Evolutionary conservation across 768 basidiomycete species (phyloP).

Genomic region (Trichaptum fuscoviolaceum): DNA sequence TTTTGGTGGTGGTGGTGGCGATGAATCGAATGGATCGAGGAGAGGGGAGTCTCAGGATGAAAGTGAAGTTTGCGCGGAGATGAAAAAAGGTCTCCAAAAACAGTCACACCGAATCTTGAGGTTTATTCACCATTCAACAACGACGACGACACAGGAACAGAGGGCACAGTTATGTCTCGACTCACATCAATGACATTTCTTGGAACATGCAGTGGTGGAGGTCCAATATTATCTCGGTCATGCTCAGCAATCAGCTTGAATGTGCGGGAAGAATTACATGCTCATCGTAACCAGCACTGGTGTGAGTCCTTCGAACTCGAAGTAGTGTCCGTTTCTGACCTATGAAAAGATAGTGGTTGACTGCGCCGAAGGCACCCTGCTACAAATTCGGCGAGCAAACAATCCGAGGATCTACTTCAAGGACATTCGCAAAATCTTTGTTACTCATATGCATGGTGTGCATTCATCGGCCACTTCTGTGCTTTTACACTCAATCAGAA

Average conservation of each 20-base stretch:
- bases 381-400: slow-evolving; percentile 59
- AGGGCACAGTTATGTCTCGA: too few species aligned
- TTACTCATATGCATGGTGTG: slow-evolving; percentile 85
- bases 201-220: slow-evolving; percentile 74
- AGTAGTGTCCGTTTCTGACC: neutral
- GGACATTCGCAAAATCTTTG: slow-evolving; percentile 76
- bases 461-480: slow-evolving; percentile 6
- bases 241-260: slow-evolving; percentile 48
- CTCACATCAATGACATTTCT: slow-evolving; percentile 46
- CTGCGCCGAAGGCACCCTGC: slow-evolving; percentile 81
- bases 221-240: slow-evolving; percentile 63
- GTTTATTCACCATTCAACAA: too few species aligned
- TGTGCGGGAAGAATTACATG: slow-evolving; percentile 79
- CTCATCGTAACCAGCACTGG: too few species aligned
- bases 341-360: slow-evolving; percentile 31
- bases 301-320: slow-evolving; percentile 47
- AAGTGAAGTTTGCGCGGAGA: too few species aligned
- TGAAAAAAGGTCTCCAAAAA: too few species aligned
- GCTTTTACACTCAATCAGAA: slow-evolving; percentile 9
- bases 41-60: too few species aligned
- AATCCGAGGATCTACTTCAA: too few species aligned
- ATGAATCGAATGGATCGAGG: too few species aligned
- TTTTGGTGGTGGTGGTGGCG: too few species aligned
- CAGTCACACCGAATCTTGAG: too few species aligned
- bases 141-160: too few species aligned